Conservation (phyloP, 805 yeast species). For the Wickerhamiella vanderwaltii region DNA sequence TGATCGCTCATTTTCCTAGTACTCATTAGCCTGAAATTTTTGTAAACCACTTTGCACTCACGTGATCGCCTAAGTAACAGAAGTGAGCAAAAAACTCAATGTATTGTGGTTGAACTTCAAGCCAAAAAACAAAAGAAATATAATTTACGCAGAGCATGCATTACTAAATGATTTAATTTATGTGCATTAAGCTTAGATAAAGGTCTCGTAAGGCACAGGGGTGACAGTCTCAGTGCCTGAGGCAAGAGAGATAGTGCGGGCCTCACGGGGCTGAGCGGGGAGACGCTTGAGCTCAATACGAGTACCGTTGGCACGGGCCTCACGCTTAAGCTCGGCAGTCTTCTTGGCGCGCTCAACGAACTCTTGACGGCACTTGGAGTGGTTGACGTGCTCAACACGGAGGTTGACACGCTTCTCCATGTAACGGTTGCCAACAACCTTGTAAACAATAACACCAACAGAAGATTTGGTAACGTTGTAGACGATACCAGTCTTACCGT, state of each 20-base stretch:
- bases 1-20: neutral
- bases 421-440: constrained; percentile 98
- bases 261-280: constrained; percentile 95
- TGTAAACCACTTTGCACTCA: neutral
- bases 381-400: constrained; percentile 98
- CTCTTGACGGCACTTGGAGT: constrained; percentile 99
- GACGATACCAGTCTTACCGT: constrained; percentile 99
- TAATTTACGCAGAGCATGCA: constrained; percentile 3
- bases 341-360: constrained; percentile 96
- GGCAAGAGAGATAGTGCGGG: constrained; percentile 71
- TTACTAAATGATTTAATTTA: constrained; percentile 6
- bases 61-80: neutral
- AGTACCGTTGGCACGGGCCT: constrained; percentile 91
- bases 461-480: constrained; percentile 98
- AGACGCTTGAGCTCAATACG: constrained; percentile 91
- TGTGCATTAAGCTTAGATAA: constrained; percentile 50
- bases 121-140: neutral
- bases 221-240: constrained; percentile 94
- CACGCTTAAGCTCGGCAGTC: constrained; percentile 86
- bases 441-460: constrained; percentile 96
- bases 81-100: neutral
- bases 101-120: neutral
- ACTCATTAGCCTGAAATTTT: neutral
- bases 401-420: constrained; percentile 96
- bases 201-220: constrained; percentile 99